Percentiles rank a stretch among this genome's conserved stretches.
phyloP scores from a whole-genome alignment of 192 early-diverging fungal genomes.

The Podochytrium sp. region DNA sequence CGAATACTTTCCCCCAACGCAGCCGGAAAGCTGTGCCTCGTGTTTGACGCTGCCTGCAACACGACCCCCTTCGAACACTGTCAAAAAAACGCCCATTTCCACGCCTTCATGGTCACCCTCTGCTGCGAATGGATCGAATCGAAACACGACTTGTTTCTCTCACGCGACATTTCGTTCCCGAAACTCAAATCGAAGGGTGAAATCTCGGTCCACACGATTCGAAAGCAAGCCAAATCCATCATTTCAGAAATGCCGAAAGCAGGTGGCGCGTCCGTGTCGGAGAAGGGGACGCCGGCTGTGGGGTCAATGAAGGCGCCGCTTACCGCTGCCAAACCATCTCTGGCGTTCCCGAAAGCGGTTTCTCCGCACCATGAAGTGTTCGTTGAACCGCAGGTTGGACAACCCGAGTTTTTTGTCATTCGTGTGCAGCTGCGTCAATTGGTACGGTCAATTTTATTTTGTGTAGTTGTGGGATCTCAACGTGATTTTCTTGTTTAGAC shows the following conservation, averaged over 20 bases:
- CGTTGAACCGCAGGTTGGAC: conserved; percentile 1
- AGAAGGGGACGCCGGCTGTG: too few relatives aligned
- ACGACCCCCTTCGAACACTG: conserved; percentile 54
- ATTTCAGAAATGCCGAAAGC: conserved; percentile 25
- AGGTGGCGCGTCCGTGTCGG: background rate
- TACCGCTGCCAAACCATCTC: too few relatives aligned
- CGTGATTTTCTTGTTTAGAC: background rate
- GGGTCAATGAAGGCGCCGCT: too few relatives aligned
- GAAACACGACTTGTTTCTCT: conserved; percentile 54
- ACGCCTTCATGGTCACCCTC: conserved; percentile 68
- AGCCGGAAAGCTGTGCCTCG: conserved; percentile 53
- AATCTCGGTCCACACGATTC: conserved; percentile 52
- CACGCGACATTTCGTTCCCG: conserved; percentile 59
- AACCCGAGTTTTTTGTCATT: conserved; percentile 26
- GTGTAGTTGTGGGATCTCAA: background rate
- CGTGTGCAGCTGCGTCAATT: conserved; percentile 16
- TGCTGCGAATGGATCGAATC: conserved; percentile 70
- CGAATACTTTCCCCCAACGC: too few relatives aligned
- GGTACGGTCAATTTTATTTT: conserved; percentile 2
- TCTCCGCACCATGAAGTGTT: conserved; percentile 21
- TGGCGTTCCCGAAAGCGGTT: background rate
- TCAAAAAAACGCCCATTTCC: conserved; percentile 59
- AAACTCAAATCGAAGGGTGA: conserved; percentile 55
- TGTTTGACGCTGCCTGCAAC: conserved; percentile 72
- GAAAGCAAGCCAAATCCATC: conserved; percentile 31